These are phyloP conservation scores for Peziza echinospora DNA, from an alignment of 495 filamentous ascomycete genomes.

Conservation along the genomic window DNA sequence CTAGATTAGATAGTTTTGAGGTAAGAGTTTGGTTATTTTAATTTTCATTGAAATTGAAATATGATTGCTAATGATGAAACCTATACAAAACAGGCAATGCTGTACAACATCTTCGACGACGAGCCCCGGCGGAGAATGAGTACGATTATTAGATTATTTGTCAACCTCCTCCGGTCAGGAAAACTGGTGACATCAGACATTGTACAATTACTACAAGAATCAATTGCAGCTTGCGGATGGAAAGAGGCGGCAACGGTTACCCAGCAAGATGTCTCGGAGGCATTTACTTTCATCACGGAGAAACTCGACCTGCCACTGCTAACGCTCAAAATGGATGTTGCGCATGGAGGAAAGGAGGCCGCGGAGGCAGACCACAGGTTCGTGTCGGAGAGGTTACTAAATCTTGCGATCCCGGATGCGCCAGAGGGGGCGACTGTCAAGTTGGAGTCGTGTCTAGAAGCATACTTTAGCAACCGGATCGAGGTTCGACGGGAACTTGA, in stretches of 20 bases:
- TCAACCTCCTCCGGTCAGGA: conserved; percentile 72
- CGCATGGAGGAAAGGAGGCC: conserved; percentile 68
- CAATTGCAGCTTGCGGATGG: conserved; percentile 81
- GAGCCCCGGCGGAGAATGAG: conserved; percentile 51
- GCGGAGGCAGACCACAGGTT: conserved; percentile 78
- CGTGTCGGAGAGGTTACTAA: conserved; percentile 75
- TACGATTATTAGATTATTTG: conserved; percentile 62
- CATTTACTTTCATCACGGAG: conserved; percentile 83
- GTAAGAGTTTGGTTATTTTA: too few species aligned
- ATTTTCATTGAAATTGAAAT: conserved; percentile 4
- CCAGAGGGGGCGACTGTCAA: conserved; percentile 42
- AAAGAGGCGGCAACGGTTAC: conserved; percentile 47
- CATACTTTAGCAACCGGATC: conserved; percentile 85
- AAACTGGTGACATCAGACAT: conserved; percentile 69
- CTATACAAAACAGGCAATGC: conserved; percentile 36
- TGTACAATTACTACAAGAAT: conserved; percentile 62
- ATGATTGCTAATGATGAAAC: conserved; percentile 5
- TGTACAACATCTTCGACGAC: conserved; percentile 48
- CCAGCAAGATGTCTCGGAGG: conserved; percentile 90
- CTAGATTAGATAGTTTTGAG: conserved; percentile 70
- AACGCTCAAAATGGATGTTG: conserved; percentile 84
- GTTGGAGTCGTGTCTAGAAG: conserved; percentile 75
- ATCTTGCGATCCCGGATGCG: conserved; percentile 58
- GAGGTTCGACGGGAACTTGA: conserved; percentile 71
- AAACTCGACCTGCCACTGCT: conserved; percentile 70